These are phyloP conservation scores for Ganoderma meredithae DNA, from an alignment of 1,284 basidiomycete species.

Conservation along the genomic window DNA sequence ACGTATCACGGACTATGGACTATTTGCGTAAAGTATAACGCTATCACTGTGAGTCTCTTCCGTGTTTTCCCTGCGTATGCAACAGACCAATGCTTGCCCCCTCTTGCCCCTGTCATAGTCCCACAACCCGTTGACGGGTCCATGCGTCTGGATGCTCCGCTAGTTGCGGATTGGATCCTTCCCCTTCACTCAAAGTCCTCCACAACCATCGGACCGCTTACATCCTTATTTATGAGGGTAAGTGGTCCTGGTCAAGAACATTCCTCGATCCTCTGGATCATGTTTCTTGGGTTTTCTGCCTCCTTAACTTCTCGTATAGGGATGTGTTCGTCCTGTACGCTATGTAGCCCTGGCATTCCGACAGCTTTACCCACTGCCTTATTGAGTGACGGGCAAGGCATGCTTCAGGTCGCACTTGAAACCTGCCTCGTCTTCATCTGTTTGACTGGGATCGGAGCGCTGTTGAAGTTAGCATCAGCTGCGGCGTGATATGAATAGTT, in stretches of 20 bases:
- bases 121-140: background rate
- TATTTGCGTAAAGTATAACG: slow-evolving; percentile 67
- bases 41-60: background rate
- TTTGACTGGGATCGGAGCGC: too few species aligned
- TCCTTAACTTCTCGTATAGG: background rate
- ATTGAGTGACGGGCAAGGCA: background rate
- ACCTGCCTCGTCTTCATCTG: too few species aligned
- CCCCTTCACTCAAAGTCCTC: background rate
- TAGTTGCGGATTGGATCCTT: background rate
- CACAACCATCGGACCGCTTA: background rate
- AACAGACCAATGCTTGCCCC: background rate
- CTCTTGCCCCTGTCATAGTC: background rate
- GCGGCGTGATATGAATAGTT: too few species aligned
- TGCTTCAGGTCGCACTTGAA: too few species aligned
- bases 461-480: too few species aligned
- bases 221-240: background rate
- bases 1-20: slow-evolving; percentile 71
- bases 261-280: background rate
- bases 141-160: background rate
- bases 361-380: background rate
- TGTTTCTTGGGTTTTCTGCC: background rate
- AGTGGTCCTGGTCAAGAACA: background rate
- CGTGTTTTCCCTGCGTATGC: background rate
- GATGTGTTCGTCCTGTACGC: background rate
- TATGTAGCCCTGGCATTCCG: background rate